Evolutionary conservation across 2,329 filamentous ascomycete genomes (phyloP), one percentile per base, ranked within the genome.

Genomic region (Drechslera avenae): DNA sequence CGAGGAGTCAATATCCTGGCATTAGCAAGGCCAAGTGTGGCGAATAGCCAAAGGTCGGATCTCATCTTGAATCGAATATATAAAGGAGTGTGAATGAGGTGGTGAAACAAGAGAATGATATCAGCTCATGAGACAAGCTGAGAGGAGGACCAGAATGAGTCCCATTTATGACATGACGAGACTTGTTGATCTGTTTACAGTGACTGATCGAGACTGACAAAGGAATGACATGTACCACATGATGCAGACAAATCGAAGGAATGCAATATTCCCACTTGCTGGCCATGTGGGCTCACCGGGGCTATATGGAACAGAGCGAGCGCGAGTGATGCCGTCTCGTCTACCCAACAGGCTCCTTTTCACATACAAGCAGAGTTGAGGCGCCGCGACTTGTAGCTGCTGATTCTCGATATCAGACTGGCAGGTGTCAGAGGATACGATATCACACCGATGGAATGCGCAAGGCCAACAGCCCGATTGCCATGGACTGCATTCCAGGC

Each of bases 161-260:
- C 46, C 51, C 56, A 65, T 66, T 67, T 66, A 69, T 64, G 60
- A 56, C 61, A 55, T 48, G 50, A 33, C 46, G 47, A 52, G 42
- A 52, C 43, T 35, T 48, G 26, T 65, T 54, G 64, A 63, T 49
- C 68, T 70, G 62, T 69, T 64, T 57, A 65, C 45, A 36, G 28
- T 32, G 26, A 18, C 39, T 35, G 47, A 37, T 16, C 5, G 44
- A 31, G 46, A 56, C 43, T 47, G 36, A 46, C 42, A 35, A 17
- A 59, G 63, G 61, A 68, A 68, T 62, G 61, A 41, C 56, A 37
- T 44, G 54, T 53, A 56, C 50, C 52, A 59, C 59, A 60, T 60
- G 52, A 60, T 57, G 26, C 50, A 49, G 35, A 39, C 23, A 40
- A 32, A 18, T n/a, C 5, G 31, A 21, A 42, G 44, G 47, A 54